Base-by-base conservation (phyloP, 192 early-diverging fungal species). In the Backusella luteola region DNA sequence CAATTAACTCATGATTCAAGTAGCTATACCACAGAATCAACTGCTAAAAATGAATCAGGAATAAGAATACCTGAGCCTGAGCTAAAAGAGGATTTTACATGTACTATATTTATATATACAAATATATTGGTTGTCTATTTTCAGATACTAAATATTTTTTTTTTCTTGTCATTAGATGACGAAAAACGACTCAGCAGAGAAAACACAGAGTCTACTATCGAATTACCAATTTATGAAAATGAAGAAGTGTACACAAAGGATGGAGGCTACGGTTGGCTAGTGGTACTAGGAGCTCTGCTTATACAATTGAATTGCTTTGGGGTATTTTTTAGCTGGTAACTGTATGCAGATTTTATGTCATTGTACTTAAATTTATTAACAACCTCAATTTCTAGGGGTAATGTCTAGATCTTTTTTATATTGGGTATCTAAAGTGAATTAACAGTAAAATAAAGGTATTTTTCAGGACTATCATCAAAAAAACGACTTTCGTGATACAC, bases 241-340 rank as follows among this genome's bases (percentile, higher is more conserved):
- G 56, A 63, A 11, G 56, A 63, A 12, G 26, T 12, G 12, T 5
- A 4, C 8, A 49, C 46, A 49, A 19, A n/a, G 7, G 82, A 83
- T 67, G 82, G 82, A 6, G 82, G 82, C 6, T 83, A 80, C 69
- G 82, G 79, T 12, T 83, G 82, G 82, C 6, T 78, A 3, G 76
- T 83, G 17, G 82, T 83, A 19, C 36, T 80, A 46, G 82, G 82
- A 52, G 79, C 79, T 34, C 77, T 83, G 34, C 69, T 80, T 73
- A 77, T 83, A n/a, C 82, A 83, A 72, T 4, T 72, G 7, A 49
- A 41, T 15, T 29, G 23, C 21, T 72, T 46, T 72, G 70, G 70
- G 0, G 6, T 49, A 29, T n/a, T 29, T 44, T 46, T 42, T 46
- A 72, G 70, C n/a, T 72, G 70, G 70, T 49, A 49, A 49, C 19